Evolutionary conservation across 176 grass and related monocot species (phyloP), one percentile per base, ranked within the genome.

Genomic region (Puya raimondii): DNA sequence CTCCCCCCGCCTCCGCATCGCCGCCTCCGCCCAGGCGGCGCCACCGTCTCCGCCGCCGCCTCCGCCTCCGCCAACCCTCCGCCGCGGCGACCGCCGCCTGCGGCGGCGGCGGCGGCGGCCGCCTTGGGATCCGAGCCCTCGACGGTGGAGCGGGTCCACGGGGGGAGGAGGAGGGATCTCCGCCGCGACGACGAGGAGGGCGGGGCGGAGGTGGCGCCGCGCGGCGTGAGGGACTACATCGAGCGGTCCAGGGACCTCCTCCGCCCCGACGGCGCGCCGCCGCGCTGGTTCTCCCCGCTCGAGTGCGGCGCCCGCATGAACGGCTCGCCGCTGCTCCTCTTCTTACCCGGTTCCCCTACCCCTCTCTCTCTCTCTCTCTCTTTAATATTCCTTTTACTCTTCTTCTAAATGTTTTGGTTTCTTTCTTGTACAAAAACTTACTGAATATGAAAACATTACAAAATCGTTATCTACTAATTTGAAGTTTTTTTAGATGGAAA

Each of bases 221-320:
- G 67, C 50, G 72, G 77, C 68, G 17, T 85, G 10, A 67, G 61
- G 23, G 83, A 85, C 26, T 85, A 85, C 33, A 61, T 80, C 72
- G 67, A 80, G 57, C 29, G 67, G 68, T 80, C 72, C 12, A 80
- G 83, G 63, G 72, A 76, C 50, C 15, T 76, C 16, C 47, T 72
- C 27, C n/a, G 42, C 59, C 65, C 77, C 10, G 83, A 70, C 69
- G 79, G 81, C 59, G 84, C 84, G 15, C 81, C 93, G 1, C 54
- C 85, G 22, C 80, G 93, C 42, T 96, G 88, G 88, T 96, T 96
- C 79, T 76, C 84, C 25, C 92, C 88, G 63, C 59, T 96, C 51
- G 86, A 81, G 56, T 89, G 85, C 50, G 88, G 70, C 13, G 66
- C 68, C 65, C 84, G 83, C 12, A 21, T 64, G n/a, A 53, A 74